Percentiles rank a stretch among this genome's conserved stretches.
These are phyloP conservation scores for Polygonum aviculare DNA, from an alignment of 148 eudicot species.

Conservation along the genomic window DNA sequence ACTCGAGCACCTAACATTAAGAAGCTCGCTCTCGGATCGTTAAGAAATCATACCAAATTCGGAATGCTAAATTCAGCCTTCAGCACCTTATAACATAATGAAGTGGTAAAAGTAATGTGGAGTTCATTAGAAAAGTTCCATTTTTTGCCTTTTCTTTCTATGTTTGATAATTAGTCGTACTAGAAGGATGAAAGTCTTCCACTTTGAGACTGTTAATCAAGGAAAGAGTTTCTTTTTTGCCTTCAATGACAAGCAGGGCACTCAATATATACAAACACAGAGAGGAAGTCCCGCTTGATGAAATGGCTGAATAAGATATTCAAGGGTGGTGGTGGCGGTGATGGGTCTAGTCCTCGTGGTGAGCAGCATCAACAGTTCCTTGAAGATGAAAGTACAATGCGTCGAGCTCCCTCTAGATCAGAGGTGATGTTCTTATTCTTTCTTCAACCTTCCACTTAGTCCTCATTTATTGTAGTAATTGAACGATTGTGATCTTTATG, in stretches of 20 bases:
- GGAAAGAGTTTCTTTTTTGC: background rate
- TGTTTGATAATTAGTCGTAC: background rate
- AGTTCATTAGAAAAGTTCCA: background rate
- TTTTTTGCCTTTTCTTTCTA: background rate
- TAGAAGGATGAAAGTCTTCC: background rate
- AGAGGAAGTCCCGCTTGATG: constrained; percentile 66
- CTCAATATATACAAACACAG: constrained; percentile 43
- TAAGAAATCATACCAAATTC: background rate
- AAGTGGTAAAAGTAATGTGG: background rate
- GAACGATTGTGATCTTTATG: background rate
- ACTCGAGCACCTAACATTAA: background rate
- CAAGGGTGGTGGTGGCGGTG: constrained; percentile 36
- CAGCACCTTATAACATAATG: too few relatives aligned
- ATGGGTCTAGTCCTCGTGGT: constrained; percentile 40
- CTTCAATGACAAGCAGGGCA: constrained; percentile 31
- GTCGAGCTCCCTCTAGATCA: constrained; percentile 66
- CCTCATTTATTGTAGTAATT: background rate
- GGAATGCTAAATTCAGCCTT: background rate
- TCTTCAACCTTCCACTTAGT: background rate
- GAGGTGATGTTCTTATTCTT: constrained; percentile 35
- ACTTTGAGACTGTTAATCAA: background rate
- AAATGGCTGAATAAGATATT: constrained; percentile 86
- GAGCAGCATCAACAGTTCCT: constrained; percentile 48
- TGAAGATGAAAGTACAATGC: constrained; percentile 68
- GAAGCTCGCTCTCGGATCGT: background rate